These are phyloP conservation scores for Leccinum laetum DNA, from an alignment of 1,284 basidiomycete genomes.

Conservation along the genomic window DNA sequence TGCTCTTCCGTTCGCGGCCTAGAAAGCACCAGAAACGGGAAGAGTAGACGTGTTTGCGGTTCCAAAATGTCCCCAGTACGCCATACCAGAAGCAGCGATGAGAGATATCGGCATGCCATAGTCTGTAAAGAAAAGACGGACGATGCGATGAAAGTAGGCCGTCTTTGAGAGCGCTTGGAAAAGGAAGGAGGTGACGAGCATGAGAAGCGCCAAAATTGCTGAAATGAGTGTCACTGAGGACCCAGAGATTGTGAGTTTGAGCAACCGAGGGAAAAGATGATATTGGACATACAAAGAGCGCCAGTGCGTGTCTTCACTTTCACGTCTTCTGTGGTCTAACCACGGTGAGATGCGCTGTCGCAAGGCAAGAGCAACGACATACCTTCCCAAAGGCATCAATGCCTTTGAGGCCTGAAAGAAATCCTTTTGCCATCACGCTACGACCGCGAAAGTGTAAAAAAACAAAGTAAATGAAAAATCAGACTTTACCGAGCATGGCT, in stretches of 20 bases:
- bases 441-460: conserved; percentile 31
- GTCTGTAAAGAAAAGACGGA: conserved; percentile 67
- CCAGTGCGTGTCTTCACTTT: conserved; percentile 97
- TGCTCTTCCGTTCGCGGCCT: conserved; percentile 69
- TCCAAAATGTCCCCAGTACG: conserved; percentile 85
- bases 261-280: not conserved
- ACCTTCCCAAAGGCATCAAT: conserved; percentile 99
- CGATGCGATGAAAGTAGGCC: conserved; percentile 68
- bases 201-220: conserved; percentile 77
- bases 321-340: conserved; percentile 95
- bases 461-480: conserved; percentile 14
- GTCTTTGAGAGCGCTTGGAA: conserved; percentile 69
- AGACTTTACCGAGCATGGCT: not conserved
- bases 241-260: conserved; percentile 6
- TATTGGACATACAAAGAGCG: conserved; percentile 70
- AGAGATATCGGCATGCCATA: conserved; percentile 76
- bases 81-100: conserved; percentile 70
- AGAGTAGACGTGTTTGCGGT: conserved; percentile 63
- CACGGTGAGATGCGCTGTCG: conserved; percentile 12
- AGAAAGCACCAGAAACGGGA: conserved; percentile 69
- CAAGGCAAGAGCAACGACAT: conserved; percentile 18
- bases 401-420: conserved; percentile 74
- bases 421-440: conserved; percentile 68
- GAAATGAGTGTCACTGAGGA: conserved; percentile 87
- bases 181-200: conserved; percentile 72